These are phyloP conservation scores for Escallonia rubra DNA, from an alignment of 129 eudicot genomes.

Conservation along the genomic window DNA sequence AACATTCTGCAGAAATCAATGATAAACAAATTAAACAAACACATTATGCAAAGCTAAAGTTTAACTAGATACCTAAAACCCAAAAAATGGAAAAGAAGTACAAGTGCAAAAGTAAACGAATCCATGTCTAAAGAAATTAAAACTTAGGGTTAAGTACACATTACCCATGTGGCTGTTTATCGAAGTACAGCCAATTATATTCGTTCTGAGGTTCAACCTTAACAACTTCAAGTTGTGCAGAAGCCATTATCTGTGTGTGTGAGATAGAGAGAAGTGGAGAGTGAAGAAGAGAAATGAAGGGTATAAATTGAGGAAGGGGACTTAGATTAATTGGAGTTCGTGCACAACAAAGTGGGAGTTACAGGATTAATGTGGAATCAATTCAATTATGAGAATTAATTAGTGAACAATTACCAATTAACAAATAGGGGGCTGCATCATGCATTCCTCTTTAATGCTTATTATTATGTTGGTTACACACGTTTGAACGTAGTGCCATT, in stretches of 20 bases:
- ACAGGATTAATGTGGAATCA: conserved; percentile 19
- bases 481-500: neutral
- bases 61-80: no score
- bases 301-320: neutral
- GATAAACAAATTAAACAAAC: no score
- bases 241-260: neutral
- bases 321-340: conserved; percentile 13
- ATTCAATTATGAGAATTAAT: conserved; percentile 17
- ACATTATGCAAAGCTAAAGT: no score
- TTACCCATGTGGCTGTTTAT: no score
- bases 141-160: no score
- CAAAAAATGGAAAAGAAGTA: no score
- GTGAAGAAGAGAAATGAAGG: neutral
- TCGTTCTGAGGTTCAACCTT: no score
- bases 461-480: neutral
- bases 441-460: neutral
- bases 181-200: no score
- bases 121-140: no score
- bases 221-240: no score
- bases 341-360: conserved; percentile 33
- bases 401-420: conserved; percentile 28
- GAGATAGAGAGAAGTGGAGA: neutral
- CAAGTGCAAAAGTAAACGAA: no score
- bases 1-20: no score
- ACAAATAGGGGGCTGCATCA: conserved; percentile 25